A percentile compares a stretch with the other conserved stretches of the same genome.
Conservation (phyloP, 2,329 filamentous ascomycete genomes). For the Triangularia verruculosa region DNA sequence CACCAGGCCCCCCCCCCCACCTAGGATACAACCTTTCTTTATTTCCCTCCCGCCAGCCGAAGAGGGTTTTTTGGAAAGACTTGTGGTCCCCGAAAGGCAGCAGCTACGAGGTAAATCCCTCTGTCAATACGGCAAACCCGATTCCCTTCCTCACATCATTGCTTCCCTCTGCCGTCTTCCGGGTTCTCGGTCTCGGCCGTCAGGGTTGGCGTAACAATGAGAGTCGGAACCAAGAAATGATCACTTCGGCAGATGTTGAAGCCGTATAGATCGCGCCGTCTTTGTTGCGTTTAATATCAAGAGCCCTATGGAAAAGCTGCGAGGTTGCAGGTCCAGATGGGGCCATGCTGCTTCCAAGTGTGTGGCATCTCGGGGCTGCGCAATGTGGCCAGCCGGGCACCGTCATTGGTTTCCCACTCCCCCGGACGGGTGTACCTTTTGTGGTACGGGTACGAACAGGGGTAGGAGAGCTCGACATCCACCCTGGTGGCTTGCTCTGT, state of each 20-base stretch:
- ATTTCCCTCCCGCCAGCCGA: neutral
- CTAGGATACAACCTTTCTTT: conserved; percentile 17
- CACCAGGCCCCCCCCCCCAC: conserved; percentile 13
- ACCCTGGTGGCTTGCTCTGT: conserved; percentile 14
- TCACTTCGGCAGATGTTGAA: neutral
- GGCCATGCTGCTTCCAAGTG: conserved; percentile 11
- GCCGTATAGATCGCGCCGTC: neutral
- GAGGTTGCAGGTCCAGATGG: conserved; percentile 11
- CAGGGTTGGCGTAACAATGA: neutral
- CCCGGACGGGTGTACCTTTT: conserved; percentile 16
- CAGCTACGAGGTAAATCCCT: conserved; percentile 1
- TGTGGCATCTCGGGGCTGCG: conserved; percentile 3
- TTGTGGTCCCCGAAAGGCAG: neutral
- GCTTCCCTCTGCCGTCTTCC: neutral
- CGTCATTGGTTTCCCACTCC: conserved; percentile 24
- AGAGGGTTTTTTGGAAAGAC: neutral
- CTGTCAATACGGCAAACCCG: conserved; percentile 5
- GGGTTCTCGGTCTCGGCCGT: neutral
- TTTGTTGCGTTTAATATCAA: neutral
- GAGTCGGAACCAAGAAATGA: neutral
- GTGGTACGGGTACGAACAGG: conserved; percentile 22
- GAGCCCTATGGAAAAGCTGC: conserved; percentile 3
- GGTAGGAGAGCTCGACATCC: conserved; percentile 20
- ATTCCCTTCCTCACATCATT: neutral
- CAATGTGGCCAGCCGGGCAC: conserved; percentile 14